These are phyloP conservation scores for Phlyctochytrium planicorne DNA, from an alignment of 192 early-diverging fungal genomes.

Conservation along the genomic window DNA sequence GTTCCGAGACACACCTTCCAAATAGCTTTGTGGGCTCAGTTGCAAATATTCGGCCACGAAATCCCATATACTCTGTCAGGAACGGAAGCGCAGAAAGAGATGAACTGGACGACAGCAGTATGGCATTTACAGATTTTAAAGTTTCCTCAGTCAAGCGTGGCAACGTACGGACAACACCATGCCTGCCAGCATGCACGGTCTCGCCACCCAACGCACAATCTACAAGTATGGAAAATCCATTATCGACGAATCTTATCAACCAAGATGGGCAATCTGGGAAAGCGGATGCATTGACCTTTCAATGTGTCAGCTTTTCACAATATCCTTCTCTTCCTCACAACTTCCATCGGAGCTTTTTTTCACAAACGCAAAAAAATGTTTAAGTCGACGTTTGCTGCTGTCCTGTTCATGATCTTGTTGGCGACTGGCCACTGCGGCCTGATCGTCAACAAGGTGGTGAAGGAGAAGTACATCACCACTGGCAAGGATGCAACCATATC, in stretches of 20 bases:
- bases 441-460: not conserved
- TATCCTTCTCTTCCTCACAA: not conserved
- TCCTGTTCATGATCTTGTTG: too few relatives aligned
- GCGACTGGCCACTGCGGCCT: not conserved
- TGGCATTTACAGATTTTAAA: slow-evolving; percentile 57
- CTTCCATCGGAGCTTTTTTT: not conserved
- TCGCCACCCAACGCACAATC: not conserved
- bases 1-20: slow-evolving; percentile 60
- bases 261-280: not conserved
- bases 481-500: not conserved
- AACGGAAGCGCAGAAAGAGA: slow-evolving; percentile 78
- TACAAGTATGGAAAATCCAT: not conserved
- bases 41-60: slow-evolving; percentile 72
- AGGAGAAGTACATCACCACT: not conserved
- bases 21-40: slow-evolving; percentile 81
- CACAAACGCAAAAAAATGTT: not conserved
- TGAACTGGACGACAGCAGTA: slow-evolving; percentile 73
- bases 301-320: not conserved
- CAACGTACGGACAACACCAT: not conserved
- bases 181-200: not conserved
- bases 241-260: not conserved
- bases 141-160: not conserved
- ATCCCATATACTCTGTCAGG: slow-evolving; percentile 78
- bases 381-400: not conserved
- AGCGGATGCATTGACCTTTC: not conserved